Conservation (phyloP, 495 filamentous ascomycete species). For the Penicillium ucsense region DNA sequence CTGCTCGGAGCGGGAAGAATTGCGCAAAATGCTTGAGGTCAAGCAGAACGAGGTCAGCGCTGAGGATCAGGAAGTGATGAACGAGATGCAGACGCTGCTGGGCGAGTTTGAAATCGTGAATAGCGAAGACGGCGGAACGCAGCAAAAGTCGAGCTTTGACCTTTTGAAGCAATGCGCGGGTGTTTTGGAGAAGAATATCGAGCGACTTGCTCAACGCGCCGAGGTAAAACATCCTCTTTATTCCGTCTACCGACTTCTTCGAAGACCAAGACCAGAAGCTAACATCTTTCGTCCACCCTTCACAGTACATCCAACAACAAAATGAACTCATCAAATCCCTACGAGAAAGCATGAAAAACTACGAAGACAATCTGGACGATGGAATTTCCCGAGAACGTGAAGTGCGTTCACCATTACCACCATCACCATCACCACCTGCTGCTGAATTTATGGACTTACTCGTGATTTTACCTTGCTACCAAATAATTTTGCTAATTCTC, state of each 20-base stretch:
- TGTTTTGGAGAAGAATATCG: constrained; percentile 36
- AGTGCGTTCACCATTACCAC: constrained; percentile 17
- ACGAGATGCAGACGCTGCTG: constrained; percentile 35
- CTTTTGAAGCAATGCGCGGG: constrained; percentile 34
- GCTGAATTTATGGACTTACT: neutral
- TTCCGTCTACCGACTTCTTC: neutral
- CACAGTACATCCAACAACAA: constrained; percentile 52
- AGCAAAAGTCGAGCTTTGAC: constrained; percentile 32
- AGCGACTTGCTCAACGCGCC: constrained; percentile 37
- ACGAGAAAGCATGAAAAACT: constrained; percentile 43
- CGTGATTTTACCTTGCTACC: neutral
- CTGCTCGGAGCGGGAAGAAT: constrained; percentile 33
- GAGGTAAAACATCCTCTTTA: constrained; percentile 28
- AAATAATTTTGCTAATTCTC: constrained; percentile 8
- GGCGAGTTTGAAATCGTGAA: constrained; percentile 31
- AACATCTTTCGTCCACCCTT: neutral
- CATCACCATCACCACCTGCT: too few species aligned
- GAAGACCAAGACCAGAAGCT: constrained; percentile 1
- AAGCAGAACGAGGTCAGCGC: constrained; percentile 29
- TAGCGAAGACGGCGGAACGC: constrained; percentile 20
- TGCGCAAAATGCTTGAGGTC: constrained; percentile 33
- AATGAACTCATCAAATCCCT: constrained; percentile 50
- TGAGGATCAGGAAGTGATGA: constrained; percentile 33
- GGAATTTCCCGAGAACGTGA: constrained; percentile 41
- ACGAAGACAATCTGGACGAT: constrained; percentile 35